These are phyloP conservation scores for Prunus salicina DNA, from an alignment of 306 rosid genomes.

Conservation along the genomic window DNA sequence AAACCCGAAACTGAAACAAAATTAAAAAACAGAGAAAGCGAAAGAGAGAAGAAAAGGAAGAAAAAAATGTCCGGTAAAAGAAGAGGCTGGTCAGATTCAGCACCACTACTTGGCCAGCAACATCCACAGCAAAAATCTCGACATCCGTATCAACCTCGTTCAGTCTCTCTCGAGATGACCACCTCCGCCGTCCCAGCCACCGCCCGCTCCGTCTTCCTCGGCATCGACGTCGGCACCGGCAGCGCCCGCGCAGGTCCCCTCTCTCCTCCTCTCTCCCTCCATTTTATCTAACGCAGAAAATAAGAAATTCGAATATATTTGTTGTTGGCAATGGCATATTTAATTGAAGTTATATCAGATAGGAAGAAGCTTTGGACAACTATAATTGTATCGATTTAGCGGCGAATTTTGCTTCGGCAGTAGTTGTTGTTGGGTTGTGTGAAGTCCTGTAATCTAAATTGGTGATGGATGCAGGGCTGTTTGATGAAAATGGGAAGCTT, in stretches of 20 bases:
- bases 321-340: not conserved
- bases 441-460: not conserved
- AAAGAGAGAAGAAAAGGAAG: not conserved
- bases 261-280: not conserved
- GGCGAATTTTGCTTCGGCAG: not conserved
- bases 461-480: constrained; percentile 53
- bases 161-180: constrained; percentile 49
- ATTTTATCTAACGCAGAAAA: not conserved
- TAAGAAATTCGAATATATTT: not conserved
- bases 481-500: constrained; percentile 85
- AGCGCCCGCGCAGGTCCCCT: constrained; percentile 88
- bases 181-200: constrained; percentile 12
- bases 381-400: not conserved
- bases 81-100: constrained; percentile 28
- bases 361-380: not conserved
- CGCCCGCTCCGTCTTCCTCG: constrained; percentile 63
- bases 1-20: not conserved
- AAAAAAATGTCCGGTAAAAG: constrained; percentile 29
- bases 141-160: not conserved
- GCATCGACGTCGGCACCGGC: constrained; percentile 94
- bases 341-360: not conserved
- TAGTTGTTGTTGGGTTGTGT: not conserved
- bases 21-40: not conserved
- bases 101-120: constrained; percentile 31
- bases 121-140: not conserved